These are phyloP conservation scores for Zalerion maritima DNA, from an alignment of 495 filamentous ascomycete species.

Conservation along the genomic window DNA sequence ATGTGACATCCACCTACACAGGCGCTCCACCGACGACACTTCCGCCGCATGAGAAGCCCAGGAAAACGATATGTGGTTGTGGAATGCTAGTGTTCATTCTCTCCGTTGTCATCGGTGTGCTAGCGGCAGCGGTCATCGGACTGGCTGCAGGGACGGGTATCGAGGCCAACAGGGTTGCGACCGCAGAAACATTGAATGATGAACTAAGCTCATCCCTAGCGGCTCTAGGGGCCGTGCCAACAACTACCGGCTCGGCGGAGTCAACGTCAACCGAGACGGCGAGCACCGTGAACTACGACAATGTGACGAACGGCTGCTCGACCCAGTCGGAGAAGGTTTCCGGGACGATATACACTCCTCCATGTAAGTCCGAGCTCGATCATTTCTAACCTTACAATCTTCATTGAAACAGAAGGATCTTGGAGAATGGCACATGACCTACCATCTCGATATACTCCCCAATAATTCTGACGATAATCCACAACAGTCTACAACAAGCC, in stretches of 20 bases:
- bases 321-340: slow-evolving; percentile 14
- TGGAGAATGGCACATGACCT: too few species aligned
- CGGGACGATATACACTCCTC: slow-evolving; percentile 13
- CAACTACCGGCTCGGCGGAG: slow-evolving; percentile 1
- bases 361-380: slow-evolving; percentile 8
- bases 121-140: slow-evolving; percentile 28
- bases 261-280: slow-evolving; percentile 12
- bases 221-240: slow-evolving; percentile 1
- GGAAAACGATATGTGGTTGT: slow-evolving; percentile 19
- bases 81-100: slow-evolving; percentile 24
- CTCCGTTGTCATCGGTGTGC: slow-evolving; percentile 22
- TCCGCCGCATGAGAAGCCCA: background rate
- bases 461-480: too few species aligned
- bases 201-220: slow-evolving; percentile 9
- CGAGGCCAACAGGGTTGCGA: slow-evolving; percentile 23
- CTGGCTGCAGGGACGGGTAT: slow-evolving; percentile 28
- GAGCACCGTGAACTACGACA: slow-evolving; percentile 4
- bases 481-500: slow-evolving; percentile 20
- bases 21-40: background rate
- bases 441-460: too few species aligned
- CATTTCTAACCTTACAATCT: background rate
- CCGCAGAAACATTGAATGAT: slow-evolving; percentile 16
- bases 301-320: slow-evolving; percentile 24
- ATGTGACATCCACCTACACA: too few species aligned
- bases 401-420: too few species aligned